phyloP scores from a whole-genome alignment of 2,329 filamentous ascomycete species.

The Alternaria solani region DNA sequence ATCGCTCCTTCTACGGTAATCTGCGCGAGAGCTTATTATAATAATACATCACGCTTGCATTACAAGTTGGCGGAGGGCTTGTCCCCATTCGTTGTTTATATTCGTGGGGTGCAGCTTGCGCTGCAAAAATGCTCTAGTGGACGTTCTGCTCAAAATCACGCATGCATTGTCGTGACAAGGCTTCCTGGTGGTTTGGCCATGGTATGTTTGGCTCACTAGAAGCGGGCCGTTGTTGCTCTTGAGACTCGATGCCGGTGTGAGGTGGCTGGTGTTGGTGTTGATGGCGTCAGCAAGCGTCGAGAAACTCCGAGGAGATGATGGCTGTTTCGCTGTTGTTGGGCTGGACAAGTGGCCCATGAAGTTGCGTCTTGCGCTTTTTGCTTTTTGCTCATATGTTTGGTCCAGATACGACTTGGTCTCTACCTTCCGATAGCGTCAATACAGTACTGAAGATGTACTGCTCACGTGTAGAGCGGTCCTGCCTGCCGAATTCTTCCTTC shows the following conservation, averaged over 20 bases:
- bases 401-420: not conserved
- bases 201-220: not conserved
- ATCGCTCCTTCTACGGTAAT: not conserved
- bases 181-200: not conserved
- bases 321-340: not conserved
- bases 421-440: not conserved
- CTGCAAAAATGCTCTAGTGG: too few species aligned
- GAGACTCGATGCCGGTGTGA: not conserved
- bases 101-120: too few species aligned
- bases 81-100: too few species aligned
- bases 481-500: not conserved
- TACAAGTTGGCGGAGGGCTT: too few species aligned
- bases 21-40: not conserved
- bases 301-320: not conserved
- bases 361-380: not conserved
- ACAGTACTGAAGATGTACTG: not conserved
- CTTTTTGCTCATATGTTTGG: not conserved
- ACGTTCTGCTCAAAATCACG: too few species aligned
- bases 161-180: not conserved
- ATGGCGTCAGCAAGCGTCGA: not conserved
- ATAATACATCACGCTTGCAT: not conserved
- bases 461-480: not conserved
- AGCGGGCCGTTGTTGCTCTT: not conserved
- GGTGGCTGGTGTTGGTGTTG: not conserved
- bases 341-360: not conserved